Base-by-base conservation (phyloP, 1,139 yeast genomes). In the Geotrichum candidum region DNA sequence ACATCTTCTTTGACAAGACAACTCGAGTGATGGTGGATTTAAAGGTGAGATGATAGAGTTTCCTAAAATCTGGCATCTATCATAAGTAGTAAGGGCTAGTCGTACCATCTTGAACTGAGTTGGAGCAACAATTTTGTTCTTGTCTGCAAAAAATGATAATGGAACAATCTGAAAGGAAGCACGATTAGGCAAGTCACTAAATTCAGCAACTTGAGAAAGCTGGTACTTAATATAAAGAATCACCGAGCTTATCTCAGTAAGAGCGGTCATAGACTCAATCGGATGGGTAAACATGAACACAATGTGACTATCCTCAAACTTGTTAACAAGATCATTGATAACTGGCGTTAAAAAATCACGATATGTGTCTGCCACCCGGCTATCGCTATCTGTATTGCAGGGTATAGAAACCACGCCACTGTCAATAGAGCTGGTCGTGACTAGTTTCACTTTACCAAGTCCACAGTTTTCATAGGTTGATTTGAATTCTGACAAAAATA, bases 11-110 rank as follows among this genome's bases (percentile, higher is more conserved):
- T 67, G 68, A 22, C 56, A 54, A 25, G 48, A 25, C 11, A 52
- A 29, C 18, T 23, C 53, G 9, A 31, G 23, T 7, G 56, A 58
- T 2, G 48, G 54, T 25, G 51, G 59, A 11, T 18, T 55, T 50
- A n/a, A 41, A n/a, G n/a, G 56, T 11, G 33, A 51, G 45, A 41
- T 31, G 51, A 52, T 50, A 18, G 55, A 9, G 51, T 56, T 45
- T 2, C 56, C 53, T 10, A n/a, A 13, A n/a, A 23, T 66, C 15
- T 73, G 69, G 33, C 72, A 69, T 76, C 72, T 68, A 69, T 89
- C 89, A 74, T 90, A 92, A 3, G 90, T 74, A 41, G 82, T 79
- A 70, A 88, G 74, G 1, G 91, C 81, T 6, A 88, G 66, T 59
- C 79, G 79, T 1, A 84, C 76, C 50, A 85, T 71, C 46, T 77